Percentiles rank a stretch among this genome's conserved stretches.
phyloP scores from a whole-genome alignment of 495 filamentous ascomycete species.

The Penicillium herquei region DNA sequence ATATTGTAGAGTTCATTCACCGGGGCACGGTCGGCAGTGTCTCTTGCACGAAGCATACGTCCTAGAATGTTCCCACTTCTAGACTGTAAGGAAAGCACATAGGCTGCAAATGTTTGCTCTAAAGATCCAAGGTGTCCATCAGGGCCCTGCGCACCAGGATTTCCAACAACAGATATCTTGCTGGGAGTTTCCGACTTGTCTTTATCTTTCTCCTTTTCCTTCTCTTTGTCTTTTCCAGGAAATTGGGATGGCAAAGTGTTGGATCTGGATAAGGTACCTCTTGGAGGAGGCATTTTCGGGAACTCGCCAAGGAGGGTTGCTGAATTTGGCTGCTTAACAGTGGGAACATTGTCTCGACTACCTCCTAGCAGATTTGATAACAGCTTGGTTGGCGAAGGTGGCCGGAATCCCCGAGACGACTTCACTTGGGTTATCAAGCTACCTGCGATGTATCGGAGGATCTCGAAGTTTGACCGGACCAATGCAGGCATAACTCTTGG shows the following conservation, averaged over 20 bases:
- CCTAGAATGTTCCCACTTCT: conserved; percentile 85
- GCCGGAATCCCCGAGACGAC: conserved; percentile 58
- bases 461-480: conserved; percentile 56
- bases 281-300: conserved; percentile 38
- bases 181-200: conserved; percentile 26
- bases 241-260: conserved; percentile 41
- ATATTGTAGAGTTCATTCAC: conserved; percentile 93
- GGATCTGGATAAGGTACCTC: conserved; percentile 35
- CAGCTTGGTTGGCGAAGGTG: conserved; percentile 85
- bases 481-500: conserved; percentile 57
- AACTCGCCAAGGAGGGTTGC: conserved; percentile 38
- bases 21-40: conserved; percentile 68
- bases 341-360: conserved; percentile 38
- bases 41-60: conserved; percentile 66
- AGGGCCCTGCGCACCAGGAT: conserved; percentile 15
- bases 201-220: conserved; percentile 20
- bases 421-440: conserved; percentile 56
- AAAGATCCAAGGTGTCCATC: conserved; percentile 62
- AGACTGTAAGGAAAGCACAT: conserved; percentile 74
- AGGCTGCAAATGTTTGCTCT: conserved; percentile 84
- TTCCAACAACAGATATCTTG: conserved; percentile 38
- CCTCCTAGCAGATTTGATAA: conserved; percentile 77
- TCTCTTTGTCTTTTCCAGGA: conserved; percentile 28
- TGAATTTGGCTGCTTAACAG: conserved; percentile 36
- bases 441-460: conserved; percentile 69